These are phyloP conservation scores for Mesotaenium endlicherianum DNA, from an alignment of 139 green algal species.

Conservation along the genomic window DNA sequence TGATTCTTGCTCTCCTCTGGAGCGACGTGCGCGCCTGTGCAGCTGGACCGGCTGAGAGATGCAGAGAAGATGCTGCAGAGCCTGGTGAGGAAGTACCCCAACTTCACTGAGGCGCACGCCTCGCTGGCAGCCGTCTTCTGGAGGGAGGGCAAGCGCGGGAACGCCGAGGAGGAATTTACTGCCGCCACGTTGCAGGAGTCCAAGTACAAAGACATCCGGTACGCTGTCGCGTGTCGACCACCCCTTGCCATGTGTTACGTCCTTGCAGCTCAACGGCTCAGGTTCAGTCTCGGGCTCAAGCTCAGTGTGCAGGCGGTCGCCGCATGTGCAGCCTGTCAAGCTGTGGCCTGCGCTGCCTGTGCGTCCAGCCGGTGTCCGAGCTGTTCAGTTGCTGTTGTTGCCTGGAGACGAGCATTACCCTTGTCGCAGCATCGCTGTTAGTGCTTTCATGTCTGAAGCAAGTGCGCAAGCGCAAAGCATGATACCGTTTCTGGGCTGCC, in stretches of 20 bases:
- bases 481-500: too few species aligned
- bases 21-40: neutral
- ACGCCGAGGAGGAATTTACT: conserved; percentile 30
- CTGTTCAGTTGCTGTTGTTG: too few species aligned
- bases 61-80: conserved; percentile 19
- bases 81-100: conserved; percentile 51
- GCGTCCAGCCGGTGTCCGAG: neutral
- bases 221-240: neutral
- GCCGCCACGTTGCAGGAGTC: conserved; percentile 4
- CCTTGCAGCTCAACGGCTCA: neutral
- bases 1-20: neutral
- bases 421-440: too few species aligned
- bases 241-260: neutral
- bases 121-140: conserved; percentile 39
- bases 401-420: too few species aligned
- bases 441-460: too few species aligned
- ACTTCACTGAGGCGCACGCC: conserved; percentile 45
- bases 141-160: neutral
- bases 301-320: neutral
- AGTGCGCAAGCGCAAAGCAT: too few species aligned
- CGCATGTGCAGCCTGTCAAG: neutral
- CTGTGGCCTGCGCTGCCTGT: neutral
- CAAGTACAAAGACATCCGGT: conserved; percentile 8
- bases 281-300: neutral
- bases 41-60: neutral